Conservation (phyloP, 495 filamentous ascomycete genomes). For the Penicillium herquei region DNA sequence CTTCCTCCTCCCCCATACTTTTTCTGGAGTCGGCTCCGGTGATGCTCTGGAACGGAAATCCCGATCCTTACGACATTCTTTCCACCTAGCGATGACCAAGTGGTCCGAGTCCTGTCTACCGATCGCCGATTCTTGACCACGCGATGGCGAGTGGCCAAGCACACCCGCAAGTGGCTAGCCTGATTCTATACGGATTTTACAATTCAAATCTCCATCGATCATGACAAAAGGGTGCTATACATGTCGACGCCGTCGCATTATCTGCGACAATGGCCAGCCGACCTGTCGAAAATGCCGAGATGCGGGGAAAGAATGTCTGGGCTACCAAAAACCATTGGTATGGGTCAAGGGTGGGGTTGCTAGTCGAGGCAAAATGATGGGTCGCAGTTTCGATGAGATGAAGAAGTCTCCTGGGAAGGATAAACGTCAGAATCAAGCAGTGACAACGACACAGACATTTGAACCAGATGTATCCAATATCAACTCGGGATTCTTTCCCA, state of each 20-base stretch:
- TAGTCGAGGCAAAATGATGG: constrained; percentile 53
- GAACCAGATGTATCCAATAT: not conserved
- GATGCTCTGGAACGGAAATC: constrained; percentile 1
- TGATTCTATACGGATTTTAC: constrained; percentile 13
- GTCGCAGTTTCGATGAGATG: constrained; percentile 44
- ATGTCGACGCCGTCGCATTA: constrained; percentile 49
- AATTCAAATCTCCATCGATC: constrained; percentile 12
- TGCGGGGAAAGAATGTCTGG: constrained; percentile 60
- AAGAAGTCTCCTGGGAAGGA: constrained; percentile 13
- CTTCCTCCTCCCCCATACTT: not conserved
- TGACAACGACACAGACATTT: not conserved
- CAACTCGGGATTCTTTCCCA: constrained; percentile 12
- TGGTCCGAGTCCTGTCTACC: constrained; percentile 9
- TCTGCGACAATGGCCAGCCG: constrained; percentile 62
- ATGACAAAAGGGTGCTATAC: constrained; percentile 53
- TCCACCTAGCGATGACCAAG: constrained; percentile 14
- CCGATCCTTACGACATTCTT: not conserved
- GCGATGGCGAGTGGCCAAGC: constrained; percentile 28
- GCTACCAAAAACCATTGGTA: constrained; percentile 56
- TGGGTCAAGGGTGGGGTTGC: constrained; percentile 53
- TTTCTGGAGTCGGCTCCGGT: not conserved
- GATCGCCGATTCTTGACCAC: constrained; percentile 13
- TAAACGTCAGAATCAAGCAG: not conserved
- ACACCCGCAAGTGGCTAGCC: constrained; percentile 15
- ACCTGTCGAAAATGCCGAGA: constrained; percentile 63